A percentile compares a stretch with the other conserved stretches of the same genome.
phyloP scores from a whole-genome alignment of 768 basidiomycete genomes.

The Astraeus odoratus region DNA sequence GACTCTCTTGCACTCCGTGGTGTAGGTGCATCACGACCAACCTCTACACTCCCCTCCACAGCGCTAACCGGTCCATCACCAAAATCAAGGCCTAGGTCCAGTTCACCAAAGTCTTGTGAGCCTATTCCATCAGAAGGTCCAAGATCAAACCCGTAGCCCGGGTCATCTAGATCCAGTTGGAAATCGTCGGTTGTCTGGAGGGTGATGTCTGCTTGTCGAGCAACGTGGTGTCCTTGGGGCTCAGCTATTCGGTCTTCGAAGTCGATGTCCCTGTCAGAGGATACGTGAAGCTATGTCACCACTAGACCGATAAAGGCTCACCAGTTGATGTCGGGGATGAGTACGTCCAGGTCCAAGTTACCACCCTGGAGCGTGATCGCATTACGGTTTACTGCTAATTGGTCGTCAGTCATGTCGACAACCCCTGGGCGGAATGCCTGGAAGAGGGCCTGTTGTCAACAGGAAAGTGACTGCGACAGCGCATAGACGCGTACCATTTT shows the following conservation, averaged over 20 bases:
- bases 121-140: slow-evolving; percentile 79
- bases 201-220: slow-evolving; percentile 82
- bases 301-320: slow-evolving; percentile 23
- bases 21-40: slow-evolving; percentile 64
- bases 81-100: slow-evolving; percentile 75
- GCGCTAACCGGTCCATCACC: slow-evolving; percentile 47
- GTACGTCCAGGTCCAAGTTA: slow-evolving; percentile 72
- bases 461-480: not conserved
- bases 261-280: slow-evolving; percentile 60
- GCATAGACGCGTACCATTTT: slow-evolving; percentile 66
- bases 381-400: slow-evolving; percentile 78
- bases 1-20: slow-evolving; percentile 44
- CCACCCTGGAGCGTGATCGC: slow-evolving; percentile 81
- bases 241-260: slow-evolving; percentile 60
- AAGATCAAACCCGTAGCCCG: slow-evolving; percentile 65
- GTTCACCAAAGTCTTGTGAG: slow-evolving; percentile 68
- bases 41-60: slow-evolving; percentile 52
- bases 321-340: slow-evolving; percentile 80
- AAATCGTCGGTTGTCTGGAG: slow-evolving; percentile 73
- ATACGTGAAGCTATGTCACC: slow-evolving; percentile 6
- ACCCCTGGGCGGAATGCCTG: slow-evolving; percentile 93
- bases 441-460: slow-evolving; percentile 1
- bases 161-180: slow-evolving; percentile 53
- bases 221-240: slow-evolving; percentile 72
- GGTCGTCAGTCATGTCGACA: slow-evolving; percentile 95